Evolutionary conservation across 2,329 filamentous ascomycete species (phyloP).

Genomic region (Cladorrhinum sp.): DNA sequence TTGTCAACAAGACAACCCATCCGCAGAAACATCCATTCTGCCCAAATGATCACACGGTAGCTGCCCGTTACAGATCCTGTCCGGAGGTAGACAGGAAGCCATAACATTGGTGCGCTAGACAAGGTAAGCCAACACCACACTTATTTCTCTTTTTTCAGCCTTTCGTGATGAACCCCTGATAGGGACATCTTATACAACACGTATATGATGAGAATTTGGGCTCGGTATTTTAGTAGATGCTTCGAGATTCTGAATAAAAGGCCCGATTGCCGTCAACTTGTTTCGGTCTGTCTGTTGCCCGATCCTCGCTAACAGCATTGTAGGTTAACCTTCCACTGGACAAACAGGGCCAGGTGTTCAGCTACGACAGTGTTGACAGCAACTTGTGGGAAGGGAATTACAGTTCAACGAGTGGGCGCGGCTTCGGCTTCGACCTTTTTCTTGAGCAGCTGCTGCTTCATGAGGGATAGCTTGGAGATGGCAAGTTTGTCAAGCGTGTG

Average conservation of each 20-base stretch:
- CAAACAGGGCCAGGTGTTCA: conserved; percentile 64
- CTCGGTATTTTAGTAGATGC: conserved; percentile 99
- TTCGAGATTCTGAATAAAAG: conserved; percentile 72
- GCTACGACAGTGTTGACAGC: conserved; percentile 89
- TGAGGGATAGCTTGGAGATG: conserved; percentile 88
- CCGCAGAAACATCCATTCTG: conserved; percentile 4
- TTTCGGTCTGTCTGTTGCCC: conserved; percentile 11
- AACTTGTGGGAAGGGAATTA: conserved; percentile 99
- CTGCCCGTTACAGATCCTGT: conserved; percentile 18
- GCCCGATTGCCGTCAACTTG: conserved; percentile 28
- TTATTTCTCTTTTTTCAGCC: conserved; percentile 23
- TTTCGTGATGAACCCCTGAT: conserved; percentile 94
- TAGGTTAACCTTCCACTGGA: conserved; percentile 86
- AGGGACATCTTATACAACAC: conserved; percentile 97
- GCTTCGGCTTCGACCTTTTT: conserved; percentile 82
- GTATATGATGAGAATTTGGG: conserved; percentile 88
- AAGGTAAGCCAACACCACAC: conserved; percentile 68
- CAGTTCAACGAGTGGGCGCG: conserved; percentile 80
- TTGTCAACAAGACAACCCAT: conserved; percentile 7
- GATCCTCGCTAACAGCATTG: conserved; percentile 40
- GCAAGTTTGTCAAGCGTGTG: conserved; percentile 82
- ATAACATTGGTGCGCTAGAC: conserved; percentile 63
- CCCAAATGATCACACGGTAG: conserved; percentile 24
- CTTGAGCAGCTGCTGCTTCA: conserved; percentile 89
- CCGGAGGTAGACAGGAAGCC: conserved; percentile 21